Percentiles rank a stretch among this genome's conserved stretches.
Evolutionary conservation across 106 monocot species (phyloP).

Genomic region (Vanilla planifolia): DNA sequence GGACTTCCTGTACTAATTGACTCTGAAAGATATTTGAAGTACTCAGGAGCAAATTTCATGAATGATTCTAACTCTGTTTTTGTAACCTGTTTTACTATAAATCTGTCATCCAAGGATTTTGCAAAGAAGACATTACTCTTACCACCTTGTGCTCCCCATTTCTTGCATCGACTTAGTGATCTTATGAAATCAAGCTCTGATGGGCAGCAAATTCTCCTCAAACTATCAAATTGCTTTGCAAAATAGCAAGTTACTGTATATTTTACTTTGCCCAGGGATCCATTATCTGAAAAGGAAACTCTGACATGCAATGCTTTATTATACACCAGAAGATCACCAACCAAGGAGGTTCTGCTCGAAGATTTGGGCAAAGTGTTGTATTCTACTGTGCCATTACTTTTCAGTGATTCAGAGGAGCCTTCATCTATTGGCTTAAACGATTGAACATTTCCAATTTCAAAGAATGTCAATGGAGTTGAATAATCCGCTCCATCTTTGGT

Average conservation of each 20-base stretch:
- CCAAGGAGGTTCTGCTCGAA: slow-evolving; percentile 15
- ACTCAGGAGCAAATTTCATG: slow-evolving; percentile 67
- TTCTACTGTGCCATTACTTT: slow-evolving; percentile 28
- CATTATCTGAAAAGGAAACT: slow-evolving; percentile 63
- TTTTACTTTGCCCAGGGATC: slow-evolving; percentile 46
- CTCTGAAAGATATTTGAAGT: slow-evolving; percentile 78
- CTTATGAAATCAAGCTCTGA: slow-evolving; percentile 75
- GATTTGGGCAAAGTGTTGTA: slow-evolving; percentile 24
- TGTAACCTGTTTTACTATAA: slow-evolving; percentile 88
- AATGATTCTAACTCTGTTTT: slow-evolving; percentile 90
- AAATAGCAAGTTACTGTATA: slow-evolving; percentile 75
- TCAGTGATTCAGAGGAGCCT: slow-evolving; percentile 22
- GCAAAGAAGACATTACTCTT: slow-evolving; percentile 98
- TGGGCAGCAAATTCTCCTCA: slow-evolving; percentile 70
- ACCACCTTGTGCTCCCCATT: slow-evolving; percentile 89
- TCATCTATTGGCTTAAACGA: slow-evolving; percentile 40
- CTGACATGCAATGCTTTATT: slow-evolving; percentile 46
- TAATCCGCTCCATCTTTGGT: slow-evolving; percentile 29
- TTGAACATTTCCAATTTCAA: slow-evolving; percentile 34
- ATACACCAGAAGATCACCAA: slow-evolving; percentile 20
- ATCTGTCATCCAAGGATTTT: slow-evolving; percentile 88
- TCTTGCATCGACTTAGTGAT: slow-evolving; percentile 90
- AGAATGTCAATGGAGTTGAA: slow-evolving; percentile 17
- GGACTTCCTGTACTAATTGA: slow-evolving; percentile 77
- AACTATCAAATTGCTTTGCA: slow-evolving; percentile 61